Evolutionary conservation across 495 filamentous ascomycete species (phyloP).

Genomic region (Penicillium maclennaniae): DNA sequence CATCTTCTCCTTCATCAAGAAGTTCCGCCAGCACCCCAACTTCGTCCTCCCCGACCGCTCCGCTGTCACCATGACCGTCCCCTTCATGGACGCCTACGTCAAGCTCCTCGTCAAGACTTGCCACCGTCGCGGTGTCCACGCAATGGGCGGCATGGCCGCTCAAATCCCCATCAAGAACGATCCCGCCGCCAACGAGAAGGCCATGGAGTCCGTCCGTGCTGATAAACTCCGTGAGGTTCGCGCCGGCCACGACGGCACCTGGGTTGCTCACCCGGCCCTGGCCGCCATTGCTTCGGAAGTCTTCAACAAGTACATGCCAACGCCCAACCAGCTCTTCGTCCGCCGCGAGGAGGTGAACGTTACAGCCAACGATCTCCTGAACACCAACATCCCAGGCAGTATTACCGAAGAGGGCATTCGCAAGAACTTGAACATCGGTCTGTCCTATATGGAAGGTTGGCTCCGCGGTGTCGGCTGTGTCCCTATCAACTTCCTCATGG

Average conservation of each 20-base stretch:
- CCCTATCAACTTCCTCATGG: slow-evolving; percentile 99
- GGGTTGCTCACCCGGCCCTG: slow-evolving; percentile 96
- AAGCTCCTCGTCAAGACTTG: slow-evolving; percentile 97
- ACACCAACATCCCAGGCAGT: slow-evolving; percentile 95
- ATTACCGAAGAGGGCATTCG: slow-evolving; percentile 95
- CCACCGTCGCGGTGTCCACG: slow-evolving; percentile 91
- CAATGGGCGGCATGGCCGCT: slow-evolving; percentile 99
- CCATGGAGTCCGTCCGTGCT: slow-evolving; percentile 88
- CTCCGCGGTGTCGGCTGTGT: slow-evolving; percentile 91
- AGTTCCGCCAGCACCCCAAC: slow-evolving; percentile 89
- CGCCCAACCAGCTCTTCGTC: slow-evolving; percentile 91
- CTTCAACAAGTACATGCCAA: slow-evolving; percentile 99
- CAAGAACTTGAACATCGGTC: slow-evolving; percentile 96
- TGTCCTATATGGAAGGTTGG: slow-evolving; percentile 99
- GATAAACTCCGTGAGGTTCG: slow-evolving; percentile 96
- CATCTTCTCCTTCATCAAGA: slow-evolving; percentile 99
- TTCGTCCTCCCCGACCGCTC: slow-evolving; percentile 93
- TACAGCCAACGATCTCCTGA: slow-evolving; percentile 85
- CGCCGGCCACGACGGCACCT: slow-evolving; percentile 93
- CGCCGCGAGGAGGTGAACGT: slow-evolving; percentile 88
- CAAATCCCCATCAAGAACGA: slow-evolving; percentile 99
- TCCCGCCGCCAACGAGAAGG: slow-evolving; percentile 80
- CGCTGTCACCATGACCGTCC: slow-evolving; percentile 94
- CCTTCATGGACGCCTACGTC: slow-evolving; percentile 98
- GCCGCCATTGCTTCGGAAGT: slow-evolving; percentile 84